Evolutionary conservation across 352 stramenopile genomes (phyloP).

Genomic region (Plasmopara viticola): DNA sequence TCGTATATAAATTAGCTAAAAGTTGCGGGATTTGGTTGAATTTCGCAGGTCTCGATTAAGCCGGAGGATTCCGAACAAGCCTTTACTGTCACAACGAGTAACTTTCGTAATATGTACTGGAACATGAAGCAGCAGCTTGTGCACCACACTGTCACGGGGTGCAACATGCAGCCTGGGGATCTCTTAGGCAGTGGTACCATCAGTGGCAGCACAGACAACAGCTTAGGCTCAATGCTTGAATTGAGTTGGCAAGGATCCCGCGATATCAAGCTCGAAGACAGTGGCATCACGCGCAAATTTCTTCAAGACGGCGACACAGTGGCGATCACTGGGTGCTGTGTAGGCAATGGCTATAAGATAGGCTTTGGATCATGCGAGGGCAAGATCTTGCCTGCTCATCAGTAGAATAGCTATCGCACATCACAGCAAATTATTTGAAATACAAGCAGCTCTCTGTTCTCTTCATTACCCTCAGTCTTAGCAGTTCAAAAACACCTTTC

Average conservation of each 20-base stretch:
- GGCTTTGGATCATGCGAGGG: constrained; percentile 93
- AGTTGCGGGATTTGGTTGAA: background rate
- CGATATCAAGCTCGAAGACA: constrained; percentile 67
- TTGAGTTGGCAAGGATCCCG: constrained; percentile 92
- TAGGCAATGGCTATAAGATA: constrained; percentile 89
- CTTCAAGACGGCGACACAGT: constrained; percentile 93
- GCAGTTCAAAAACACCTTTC: constrained; percentile 31
- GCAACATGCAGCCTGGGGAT: constrained; percentile 93
- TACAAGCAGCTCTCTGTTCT: background rate
- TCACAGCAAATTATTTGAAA: background rate
- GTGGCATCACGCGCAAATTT: constrained; percentile 87
- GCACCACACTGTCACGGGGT: constrained; percentile 96
- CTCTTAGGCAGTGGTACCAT: constrained; percentile 94
- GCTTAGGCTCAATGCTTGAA: constrained; percentile 94
- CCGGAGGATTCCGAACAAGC: constrained; percentile 47
- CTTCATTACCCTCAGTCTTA: constrained; percentile 27
- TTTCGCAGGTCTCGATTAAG: constrained; percentile 43
- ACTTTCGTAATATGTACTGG: constrained; percentile 97
- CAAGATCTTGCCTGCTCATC: constrained; percentile 83
- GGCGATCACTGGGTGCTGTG: constrained; percentile 89
- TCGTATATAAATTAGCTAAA: background rate
- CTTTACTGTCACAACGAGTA: constrained; percentile 85
- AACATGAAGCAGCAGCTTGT: constrained; percentile 96
- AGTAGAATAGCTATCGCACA: constrained; percentile 22
- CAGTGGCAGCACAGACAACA: constrained; percentile 82